Evolutionary conservation across 805 yeast species (phyloP).

Genomic region (Zygosaccharomyces siamensis): DNA sequence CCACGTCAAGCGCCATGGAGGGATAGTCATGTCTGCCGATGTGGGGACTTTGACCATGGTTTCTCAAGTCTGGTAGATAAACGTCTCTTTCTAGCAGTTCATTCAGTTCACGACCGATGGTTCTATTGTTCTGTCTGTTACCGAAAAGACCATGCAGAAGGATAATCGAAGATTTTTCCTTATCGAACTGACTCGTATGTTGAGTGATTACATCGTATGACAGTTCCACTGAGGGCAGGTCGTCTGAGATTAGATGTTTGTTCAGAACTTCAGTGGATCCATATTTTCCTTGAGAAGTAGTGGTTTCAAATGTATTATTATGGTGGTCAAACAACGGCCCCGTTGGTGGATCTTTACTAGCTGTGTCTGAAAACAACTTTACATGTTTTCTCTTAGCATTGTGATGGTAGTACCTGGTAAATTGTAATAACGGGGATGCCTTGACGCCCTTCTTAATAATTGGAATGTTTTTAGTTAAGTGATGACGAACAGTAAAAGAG

Average conservation of each 20-base stretch:
- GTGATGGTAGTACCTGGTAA: constrained; percentile 4
- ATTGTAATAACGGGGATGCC: constrained; percentile 4
- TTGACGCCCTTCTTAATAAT: constrained; percentile 2
- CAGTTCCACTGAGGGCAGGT: constrained; percentile 50
- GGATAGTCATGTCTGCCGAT: constrained; percentile 67
- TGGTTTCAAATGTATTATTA: constrained; percentile 24
- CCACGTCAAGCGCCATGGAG: constrained; percentile 82
- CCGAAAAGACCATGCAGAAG: constrained; percentile 91
- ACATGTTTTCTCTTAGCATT: constrained; percentile 14
- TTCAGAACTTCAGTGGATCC: constrained; percentile 29
- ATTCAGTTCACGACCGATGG: constrained; percentile 62
- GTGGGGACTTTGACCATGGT: constrained; percentile 93
- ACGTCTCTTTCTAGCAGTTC: constrained; percentile 49
- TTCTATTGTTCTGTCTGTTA: constrained; percentile 68
- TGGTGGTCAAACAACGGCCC: constrained; percentile 27
- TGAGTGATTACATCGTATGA: constrained; percentile 47
- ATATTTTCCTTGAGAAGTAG: constrained; percentile 24
- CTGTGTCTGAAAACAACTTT: constrained; percentile 12
- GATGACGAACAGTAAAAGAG: constrained; percentile 6
- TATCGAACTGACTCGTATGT: constrained; percentile 22
- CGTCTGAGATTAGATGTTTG: constrained; percentile 26
- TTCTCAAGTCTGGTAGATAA: constrained; percentile 72
- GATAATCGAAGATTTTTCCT: constrained; percentile 54
- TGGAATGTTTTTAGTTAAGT: constrained; percentile 4
- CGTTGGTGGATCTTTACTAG: constrained; percentile 10